Evolutionary conservation across 495 filamentous ascomycete species (phyloP).

Genomic region (Aspergillus heteromorphus): DNA sequence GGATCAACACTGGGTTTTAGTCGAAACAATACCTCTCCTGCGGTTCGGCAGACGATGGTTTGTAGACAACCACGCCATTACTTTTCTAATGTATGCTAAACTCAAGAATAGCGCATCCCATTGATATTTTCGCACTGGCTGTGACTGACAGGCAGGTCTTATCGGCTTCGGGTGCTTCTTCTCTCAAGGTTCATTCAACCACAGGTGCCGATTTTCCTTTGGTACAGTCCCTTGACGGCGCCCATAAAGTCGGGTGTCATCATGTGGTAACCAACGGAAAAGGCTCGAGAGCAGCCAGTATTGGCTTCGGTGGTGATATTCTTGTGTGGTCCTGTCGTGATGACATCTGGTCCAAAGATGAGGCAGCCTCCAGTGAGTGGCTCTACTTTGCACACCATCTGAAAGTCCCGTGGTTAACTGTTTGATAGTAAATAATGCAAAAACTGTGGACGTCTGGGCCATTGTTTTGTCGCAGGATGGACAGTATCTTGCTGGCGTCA

Average conservation of each 20-base stretch:
- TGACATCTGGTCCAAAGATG: conserved; percentile 48
- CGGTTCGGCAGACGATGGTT: conserved; percentile 84
- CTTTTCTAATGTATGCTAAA: conserved; percentile 15
- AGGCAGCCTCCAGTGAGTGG: conserved; percentile 38
- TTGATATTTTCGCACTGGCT: conserved; percentile 86
- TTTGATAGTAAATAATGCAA: conserved; percentile 27
- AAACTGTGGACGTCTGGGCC: conserved; percentile 72
- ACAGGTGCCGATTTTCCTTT: conserved; percentile 64
- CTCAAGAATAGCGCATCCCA: conserved; percentile 61
- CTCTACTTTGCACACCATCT: conserved; percentile 8
- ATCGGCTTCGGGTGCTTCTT: conserved; percentile 76
- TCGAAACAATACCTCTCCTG: conserved; percentile 96
- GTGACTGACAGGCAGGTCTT: conserved; percentile 71
- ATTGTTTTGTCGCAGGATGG: conserved; percentile 78
- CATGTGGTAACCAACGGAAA: conserved; percentile 68
- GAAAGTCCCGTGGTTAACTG: conserved; percentile 16
- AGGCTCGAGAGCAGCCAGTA: conserved; percentile 68
- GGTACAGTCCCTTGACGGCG: conserved; percentile 65
- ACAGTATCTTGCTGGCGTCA: conserved; percentile 72
- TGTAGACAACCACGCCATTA: conserved; percentile 12
- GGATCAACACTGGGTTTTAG: conserved; percentile 39
- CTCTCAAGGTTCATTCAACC: conserved; percentile 71
- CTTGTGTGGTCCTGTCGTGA: conserved; percentile 68
- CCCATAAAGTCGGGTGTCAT: conserved; percentile 83
- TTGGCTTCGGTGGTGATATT: conserved; percentile 81